Evolutionary conservation across 176 grass and related monocot species (phyloP).

Genomic region (Carex kokanica): DNA sequence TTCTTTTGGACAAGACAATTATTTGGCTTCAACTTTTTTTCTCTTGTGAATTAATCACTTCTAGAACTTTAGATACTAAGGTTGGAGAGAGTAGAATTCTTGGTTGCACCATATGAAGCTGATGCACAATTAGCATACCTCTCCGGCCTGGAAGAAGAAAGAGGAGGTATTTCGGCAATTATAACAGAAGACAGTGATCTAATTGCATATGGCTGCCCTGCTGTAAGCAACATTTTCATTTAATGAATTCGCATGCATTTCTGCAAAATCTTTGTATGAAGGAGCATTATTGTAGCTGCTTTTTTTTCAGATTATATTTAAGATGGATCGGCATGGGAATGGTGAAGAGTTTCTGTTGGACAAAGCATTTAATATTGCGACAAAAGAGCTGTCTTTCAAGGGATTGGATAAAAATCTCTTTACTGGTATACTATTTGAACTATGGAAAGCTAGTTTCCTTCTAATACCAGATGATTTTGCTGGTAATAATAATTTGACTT

Average conservation of each 20-base stretch:
- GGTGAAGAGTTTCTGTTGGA: conserved; percentile 76
- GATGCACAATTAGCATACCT: conserved; percentile 86
- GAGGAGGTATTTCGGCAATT: conserved; percentile 71
- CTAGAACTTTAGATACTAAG: conserved; percentile 45
- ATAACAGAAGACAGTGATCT: conserved; percentile 88
- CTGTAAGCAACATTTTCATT: conserved; percentile 39
- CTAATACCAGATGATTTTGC: neutral
- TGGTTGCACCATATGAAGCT: conserved; percentile 89
- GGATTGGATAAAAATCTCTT: conserved; percentile 65
- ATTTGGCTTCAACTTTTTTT: neutral
- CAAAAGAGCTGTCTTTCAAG: conserved; percentile 49
- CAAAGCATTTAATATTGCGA: conserved; percentile 38
- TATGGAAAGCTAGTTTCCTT: conserved; percentile 3
- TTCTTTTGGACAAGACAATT: neutral
- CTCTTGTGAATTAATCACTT: neutral
- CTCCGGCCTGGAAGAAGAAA: conserved; percentile 48
- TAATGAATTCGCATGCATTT: neutral
- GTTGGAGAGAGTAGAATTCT: conserved; percentile 54
- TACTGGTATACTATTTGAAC: conserved; percentile 48
- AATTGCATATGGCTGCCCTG: conserved; percentile 73
- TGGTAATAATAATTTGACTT: neutral
- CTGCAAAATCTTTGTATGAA: conserved; percentile 1
- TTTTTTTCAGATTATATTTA: conserved; percentile 74
- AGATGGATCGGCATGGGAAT: conserved; percentile 83
- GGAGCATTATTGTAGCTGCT: neutral